Evolutionary conservation across 768 basidiomycete genomes (phyloP).

Genomic region (Lactifluus piperatus): DNA sequence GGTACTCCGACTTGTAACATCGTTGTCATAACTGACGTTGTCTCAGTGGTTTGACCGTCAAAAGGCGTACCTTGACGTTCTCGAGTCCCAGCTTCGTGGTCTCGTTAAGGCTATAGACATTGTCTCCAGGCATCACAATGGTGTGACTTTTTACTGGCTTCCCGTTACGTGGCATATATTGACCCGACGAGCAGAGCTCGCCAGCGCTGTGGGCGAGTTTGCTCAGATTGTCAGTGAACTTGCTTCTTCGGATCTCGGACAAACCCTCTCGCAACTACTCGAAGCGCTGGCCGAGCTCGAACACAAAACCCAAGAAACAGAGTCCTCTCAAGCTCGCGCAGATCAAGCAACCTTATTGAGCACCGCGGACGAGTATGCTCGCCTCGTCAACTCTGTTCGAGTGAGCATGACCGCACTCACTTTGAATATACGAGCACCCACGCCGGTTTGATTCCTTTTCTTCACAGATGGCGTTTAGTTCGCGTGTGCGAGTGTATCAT

Average conservation of each 20-base stretch:
- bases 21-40: neutral
- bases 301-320: slow-evolving; percentile 61
- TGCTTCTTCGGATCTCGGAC: slow-evolving; percentile 66
- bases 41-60: slow-evolving; percentile 92
- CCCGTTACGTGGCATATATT: neutral
- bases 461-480: slow-evolving; percentile 72
- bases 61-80: slow-evolving; percentile 74
- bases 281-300: slow-evolving; percentile 67
- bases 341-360: slow-evolving; percentile 77
- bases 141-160: slow-evolving; percentile 29
- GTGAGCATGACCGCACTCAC: slow-evolving; percentile 34
- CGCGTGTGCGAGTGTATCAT: slow-evolving; percentile 76
- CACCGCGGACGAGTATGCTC: slow-evolving; percentile 90
- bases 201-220: slow-evolving; percentile 69
- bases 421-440: neutral
- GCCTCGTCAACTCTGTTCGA: slow-evolving; percentile 79
- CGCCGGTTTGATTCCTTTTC: neutral
- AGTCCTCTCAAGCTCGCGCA: slow-evolving; percentile 66
- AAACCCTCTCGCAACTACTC: slow-evolving; percentile 62
- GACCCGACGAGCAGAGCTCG: slow-evolving; percentile 43
- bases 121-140: slow-evolving; percentile 75
- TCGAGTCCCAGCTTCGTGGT: slow-evolving; percentile 82
- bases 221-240: slow-evolving; percentile 62
- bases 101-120: slow-evolving; percentile 81
- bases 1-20: slow-evolving; percentile 30